A percentile compares a stretch with the other conserved stretches of the same genome.
These are phyloP conservation scores for Podaxis pistillaris DNA, from an alignment of 768 basidiomycete species.

Conservation along the genomic window DNA sequence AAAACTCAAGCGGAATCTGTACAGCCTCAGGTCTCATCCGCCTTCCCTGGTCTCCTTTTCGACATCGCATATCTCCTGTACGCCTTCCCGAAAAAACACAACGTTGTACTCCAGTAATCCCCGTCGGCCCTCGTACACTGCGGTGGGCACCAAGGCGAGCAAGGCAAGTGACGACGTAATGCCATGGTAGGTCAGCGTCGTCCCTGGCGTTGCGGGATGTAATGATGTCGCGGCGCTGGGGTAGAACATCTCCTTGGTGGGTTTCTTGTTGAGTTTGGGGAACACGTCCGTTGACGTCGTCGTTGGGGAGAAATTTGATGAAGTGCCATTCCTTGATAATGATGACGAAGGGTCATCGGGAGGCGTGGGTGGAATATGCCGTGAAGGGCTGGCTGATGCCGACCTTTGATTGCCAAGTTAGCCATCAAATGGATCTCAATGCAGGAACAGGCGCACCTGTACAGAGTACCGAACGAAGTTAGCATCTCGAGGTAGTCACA, in stretches of 20 bases:
- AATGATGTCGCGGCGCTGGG: slow-evolving; percentile 67
- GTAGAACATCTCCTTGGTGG: slow-evolving; percentile 53
- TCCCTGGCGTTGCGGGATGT: slow-evolving; percentile 57
- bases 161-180: slow-evolving; percentile 72
- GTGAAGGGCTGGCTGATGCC: slow-evolving; percentile 11
- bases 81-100: slow-evolving; percentile 79
- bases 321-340: slow-evolving; percentile 22
- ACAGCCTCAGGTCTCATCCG: slow-evolving; percentile 20
- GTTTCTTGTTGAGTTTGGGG: slow-evolving; percentile 18
- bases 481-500: slow-evolving; percentile 90
- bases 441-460: slow-evolving; percentile 52
- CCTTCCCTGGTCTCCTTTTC: slow-evolving; percentile 57
- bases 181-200: slow-evolving; percentile 83
- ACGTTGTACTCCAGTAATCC: slow-evolving; percentile 87
- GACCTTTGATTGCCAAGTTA: slow-evolving; percentile 9
- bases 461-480: slow-evolving; percentile 81
- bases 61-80: slow-evolving; percentile 78
- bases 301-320: slow-evolving; percentile 19
- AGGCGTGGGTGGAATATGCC: slow-evolving; percentile 18
- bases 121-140: slow-evolving; percentile 67
- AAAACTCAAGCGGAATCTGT: neutral
- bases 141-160: slow-evolving; percentile 70
- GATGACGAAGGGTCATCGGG: slow-evolving; percentile 25
- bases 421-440: slow-evolving; percentile 1
- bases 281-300: slow-evolving; percentile 20